Evolutionary conservation across 208 protist genomes (phyloP).

Genomic region (Leptomonas seymouri): DNA sequence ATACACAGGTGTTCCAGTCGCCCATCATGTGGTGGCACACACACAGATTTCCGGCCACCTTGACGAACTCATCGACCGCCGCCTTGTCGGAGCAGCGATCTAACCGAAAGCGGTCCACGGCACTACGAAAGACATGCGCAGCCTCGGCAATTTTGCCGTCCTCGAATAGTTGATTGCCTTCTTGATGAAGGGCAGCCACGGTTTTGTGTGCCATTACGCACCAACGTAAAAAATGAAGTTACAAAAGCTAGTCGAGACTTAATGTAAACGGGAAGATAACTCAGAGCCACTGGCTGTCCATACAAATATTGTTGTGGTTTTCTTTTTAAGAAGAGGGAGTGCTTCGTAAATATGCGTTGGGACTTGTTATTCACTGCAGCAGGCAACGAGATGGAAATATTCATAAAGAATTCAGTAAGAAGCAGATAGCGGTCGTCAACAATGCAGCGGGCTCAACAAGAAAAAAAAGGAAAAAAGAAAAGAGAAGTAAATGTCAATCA

Average conservation of each 20-base stretch:
- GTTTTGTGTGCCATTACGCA: conserved; percentile 14
- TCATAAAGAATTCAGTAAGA: too few species aligned
- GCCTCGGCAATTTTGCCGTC: conserved; percentile 23
- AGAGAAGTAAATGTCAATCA: too few species aligned
- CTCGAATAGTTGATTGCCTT: conserved; percentile 43
- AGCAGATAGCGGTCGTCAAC: too few species aligned
- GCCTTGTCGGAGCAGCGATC: conserved; percentile 27
- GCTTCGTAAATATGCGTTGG: too few species aligned
- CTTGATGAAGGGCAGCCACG: conserved; percentile 18
- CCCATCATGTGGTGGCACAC: conserved; percentile 37
- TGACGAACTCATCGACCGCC: conserved; percentile 48
- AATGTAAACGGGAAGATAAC: too few species aligned
- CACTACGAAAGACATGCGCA: conserved; percentile 25
- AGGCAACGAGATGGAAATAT: too few species aligned
- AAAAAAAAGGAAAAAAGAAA: too few species aligned
- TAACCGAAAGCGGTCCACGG: conserved; percentile 37
- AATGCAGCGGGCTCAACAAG: too few species aligned
- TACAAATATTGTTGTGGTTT: too few species aligned
- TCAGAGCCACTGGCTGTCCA: too few species aligned
- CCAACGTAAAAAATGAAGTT: neutral
- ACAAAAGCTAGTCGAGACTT: neutral
- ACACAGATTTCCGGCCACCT: conserved; percentile 47
- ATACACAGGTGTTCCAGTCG: conserved; percentile 35
- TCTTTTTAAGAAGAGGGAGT: too few species aligned
- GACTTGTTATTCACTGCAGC: too few species aligned